These are phyloP conservation scores for Trypanosoma mega DNA, from an alignment of 208 protist species.

Conservation along the genomic window DNA sequence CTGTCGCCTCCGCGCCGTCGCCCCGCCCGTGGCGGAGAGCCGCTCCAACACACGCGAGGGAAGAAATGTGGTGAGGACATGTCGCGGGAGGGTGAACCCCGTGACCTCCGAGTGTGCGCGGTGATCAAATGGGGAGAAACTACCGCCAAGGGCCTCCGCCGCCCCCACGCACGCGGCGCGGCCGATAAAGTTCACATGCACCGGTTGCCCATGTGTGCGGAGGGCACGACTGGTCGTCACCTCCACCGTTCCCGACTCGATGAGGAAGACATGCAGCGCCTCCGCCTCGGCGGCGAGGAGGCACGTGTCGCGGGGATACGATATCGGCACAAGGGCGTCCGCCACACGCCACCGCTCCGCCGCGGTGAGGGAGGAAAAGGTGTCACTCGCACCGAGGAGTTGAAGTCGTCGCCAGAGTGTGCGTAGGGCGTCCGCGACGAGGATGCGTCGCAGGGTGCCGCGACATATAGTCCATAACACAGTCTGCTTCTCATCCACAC, in stretches of 20 bases:
- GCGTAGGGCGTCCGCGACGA: slow-evolving; percentile 9
- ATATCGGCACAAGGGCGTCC: not conserved
- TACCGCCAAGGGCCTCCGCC: not conserved
- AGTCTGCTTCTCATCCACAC: not conserved
- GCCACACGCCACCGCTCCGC: not conserved
- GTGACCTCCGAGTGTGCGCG: not conserved
- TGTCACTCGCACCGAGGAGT: not conserved
- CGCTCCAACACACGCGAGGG: not conserved
- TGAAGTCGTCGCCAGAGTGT: not conserved
- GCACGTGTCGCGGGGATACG: not conserved
- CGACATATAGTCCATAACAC: slow-evolving; percentile 15
- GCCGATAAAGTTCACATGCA: slow-evolving; percentile 10
- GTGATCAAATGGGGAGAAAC: slow-evolving; percentile 7
- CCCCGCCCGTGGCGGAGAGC: not conserved
- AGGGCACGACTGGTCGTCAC: not conserved
- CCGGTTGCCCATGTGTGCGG: not conserved
- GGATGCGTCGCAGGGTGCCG: slow-evolving; percentile 2
- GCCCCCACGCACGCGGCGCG: slow-evolving; percentile 9
- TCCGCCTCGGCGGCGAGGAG: not conserved
- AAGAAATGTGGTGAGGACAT: not conserved
- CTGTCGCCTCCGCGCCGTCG: not conserved
- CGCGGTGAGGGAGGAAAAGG: not conserved
- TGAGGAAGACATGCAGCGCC: not conserved
- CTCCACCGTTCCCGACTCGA: slow-evolving; percentile 15
- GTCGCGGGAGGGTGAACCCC: not conserved